phyloP scores from a whole-genome alignment of 148 eudicot species.

The Vaccinium darrowii region DNA sequence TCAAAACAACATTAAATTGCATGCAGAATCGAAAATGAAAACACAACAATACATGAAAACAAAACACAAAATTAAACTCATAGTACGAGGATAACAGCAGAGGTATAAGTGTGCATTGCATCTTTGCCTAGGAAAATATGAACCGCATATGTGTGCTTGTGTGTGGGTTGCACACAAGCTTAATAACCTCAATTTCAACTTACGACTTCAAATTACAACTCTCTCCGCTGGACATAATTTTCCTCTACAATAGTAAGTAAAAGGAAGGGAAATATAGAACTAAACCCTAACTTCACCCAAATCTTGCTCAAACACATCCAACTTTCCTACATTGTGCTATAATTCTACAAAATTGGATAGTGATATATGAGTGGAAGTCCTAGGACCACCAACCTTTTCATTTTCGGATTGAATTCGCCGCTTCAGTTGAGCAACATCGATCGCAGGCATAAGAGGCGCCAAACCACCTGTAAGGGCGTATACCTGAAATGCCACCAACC shows the following conservation, averaged over 20 bases:
- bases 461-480: slow-evolving; percentile 91
- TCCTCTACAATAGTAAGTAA: not conserved
- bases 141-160: not conserved
- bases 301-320: not conserved
- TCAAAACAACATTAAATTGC: not conserved
- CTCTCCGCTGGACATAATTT: not conserved
- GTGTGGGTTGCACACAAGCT: not conserved
- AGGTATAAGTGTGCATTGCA: not conserved
- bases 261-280: not conserved
- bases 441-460: slow-evolving; percentile 76
- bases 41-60: not conserved
- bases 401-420: slow-evolving; percentile 54
- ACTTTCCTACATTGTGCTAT: not conserved
- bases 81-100: not conserved
- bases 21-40: not conserved
- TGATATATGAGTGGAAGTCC: not conserved
- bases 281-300: not conserved
- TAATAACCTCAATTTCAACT: not conserved
- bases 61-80: not conserved
- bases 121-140: not conserved
- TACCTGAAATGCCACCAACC: slow-evolving; percentile 39
- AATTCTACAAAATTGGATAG: not conserved
- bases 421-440: slow-evolving; percentile 68
- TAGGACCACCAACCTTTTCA: slow-evolving; percentile 54
- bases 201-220: not conserved